Evolutionary conservation across 2,329 filamentous ascomycete species (phyloP).

Genomic region (Pseudogymnoascus sp.): DNA sequence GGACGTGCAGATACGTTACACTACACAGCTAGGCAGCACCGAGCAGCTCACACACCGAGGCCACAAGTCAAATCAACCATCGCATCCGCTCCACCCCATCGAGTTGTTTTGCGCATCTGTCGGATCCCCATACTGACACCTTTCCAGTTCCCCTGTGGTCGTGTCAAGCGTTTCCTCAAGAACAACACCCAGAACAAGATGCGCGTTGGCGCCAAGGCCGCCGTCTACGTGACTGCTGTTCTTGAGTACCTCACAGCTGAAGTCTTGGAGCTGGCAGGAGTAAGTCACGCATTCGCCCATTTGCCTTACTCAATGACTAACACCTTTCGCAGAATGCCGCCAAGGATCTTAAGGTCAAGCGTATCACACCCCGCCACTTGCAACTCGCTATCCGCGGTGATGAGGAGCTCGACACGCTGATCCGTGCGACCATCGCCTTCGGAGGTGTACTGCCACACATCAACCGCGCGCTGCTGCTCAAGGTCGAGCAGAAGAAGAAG

Average conservation of each 20-base stretch:
- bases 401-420: slow-evolving; percentile 95
- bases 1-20: not conserved
- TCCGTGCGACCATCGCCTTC: slow-evolving; percentile 94
- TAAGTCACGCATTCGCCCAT: slow-evolving; percentile 36
- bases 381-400: slow-evolving; percentile 97
- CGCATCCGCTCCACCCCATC: not conserved
- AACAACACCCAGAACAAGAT: slow-evolving; percentile 99
- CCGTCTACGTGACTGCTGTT: slow-evolving; percentile 95
- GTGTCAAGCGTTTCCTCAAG: slow-evolving; percentile 99
- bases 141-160: slow-evolving; percentile 88
- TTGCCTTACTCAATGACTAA: not conserved
- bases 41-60: not conserved
- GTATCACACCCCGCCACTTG: slow-evolving; percentile 94
- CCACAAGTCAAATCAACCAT: not conserved
- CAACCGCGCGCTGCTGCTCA: slow-evolving; percentile 90
- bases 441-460: slow-evolving; percentile 98
- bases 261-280: slow-evolving; percentile 92
- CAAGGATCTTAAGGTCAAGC: slow-evolving; percentile 99
- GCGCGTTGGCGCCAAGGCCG: slow-evolving; percentile 97
- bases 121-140: slow-evolving; percentile 24
- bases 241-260: slow-evolving; percentile 97
- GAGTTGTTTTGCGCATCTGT: not conserved
- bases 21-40: not conserved
- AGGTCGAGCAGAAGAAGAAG: slow-evolving; percentile 98
- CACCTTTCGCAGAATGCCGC: slow-evolving; percentile 64